A percentile compares a stretch with the other conserved stretches of the same genome.
These are phyloP conservation scores for Aspergillus sp. DNA, from an alignment of 2,329 filamentous ascomycete species.

Conservation along the genomic window DNA sequence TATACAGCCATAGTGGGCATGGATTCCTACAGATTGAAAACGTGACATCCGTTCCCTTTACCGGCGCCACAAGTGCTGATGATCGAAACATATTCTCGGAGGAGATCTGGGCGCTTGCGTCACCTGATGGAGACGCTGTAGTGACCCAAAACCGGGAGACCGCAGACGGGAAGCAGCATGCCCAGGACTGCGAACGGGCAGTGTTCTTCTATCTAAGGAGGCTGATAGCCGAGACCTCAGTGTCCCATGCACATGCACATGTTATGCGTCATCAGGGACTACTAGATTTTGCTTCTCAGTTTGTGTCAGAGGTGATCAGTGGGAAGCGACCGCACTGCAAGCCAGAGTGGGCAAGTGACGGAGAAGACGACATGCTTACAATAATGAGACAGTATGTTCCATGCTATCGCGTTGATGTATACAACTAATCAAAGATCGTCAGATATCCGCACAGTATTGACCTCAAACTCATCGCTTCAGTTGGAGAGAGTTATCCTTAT, in stretches of 20 bases:
- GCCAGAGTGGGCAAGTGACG: background rate
- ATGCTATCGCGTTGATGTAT: too few species aligned
- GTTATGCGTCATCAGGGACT: background rate
- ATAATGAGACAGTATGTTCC: slow-evolving; percentile 10
- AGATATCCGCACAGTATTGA: background rate
- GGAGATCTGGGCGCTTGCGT: background rate
- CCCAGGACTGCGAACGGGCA: too few species aligned
- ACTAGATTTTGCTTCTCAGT: background rate
- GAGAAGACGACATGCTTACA: background rate
- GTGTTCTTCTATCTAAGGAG: too few species aligned
- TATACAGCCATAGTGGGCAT: background rate
- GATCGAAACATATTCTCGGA: background rate
- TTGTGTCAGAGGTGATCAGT: background rate
- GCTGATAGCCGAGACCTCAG: too few species aligned
- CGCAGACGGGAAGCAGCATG: too few species aligned
- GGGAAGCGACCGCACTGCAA: background rate
- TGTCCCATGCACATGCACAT: background rate
- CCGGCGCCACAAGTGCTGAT: background rate
- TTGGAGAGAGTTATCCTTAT: background rate
- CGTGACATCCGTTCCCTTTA: background rate
- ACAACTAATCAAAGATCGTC: background rate
- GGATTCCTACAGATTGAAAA: background rate
- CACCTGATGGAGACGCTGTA: background rate
- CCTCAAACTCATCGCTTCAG: background rate
- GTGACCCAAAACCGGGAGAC: background rate